Evolutionary conservation across 345 rosid genomes (phyloP).

Genomic region (Rhizophora apiculata): DNA sequence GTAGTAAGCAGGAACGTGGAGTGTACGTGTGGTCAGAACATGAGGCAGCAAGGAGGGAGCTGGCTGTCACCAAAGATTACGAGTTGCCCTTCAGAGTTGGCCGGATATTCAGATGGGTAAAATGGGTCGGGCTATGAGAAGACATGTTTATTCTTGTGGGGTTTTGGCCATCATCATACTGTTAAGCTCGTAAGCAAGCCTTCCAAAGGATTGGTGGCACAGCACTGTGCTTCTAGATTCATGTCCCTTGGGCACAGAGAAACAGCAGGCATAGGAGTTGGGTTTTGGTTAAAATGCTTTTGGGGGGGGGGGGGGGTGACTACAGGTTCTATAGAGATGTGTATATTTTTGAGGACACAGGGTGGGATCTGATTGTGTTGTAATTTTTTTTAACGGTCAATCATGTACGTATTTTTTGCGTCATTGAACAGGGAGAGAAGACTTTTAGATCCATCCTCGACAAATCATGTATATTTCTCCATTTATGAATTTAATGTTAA

Average conservation of each 20-base stretch:
- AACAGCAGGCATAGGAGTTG: slow-evolving; percentile 25
- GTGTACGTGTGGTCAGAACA: slow-evolving; percentile 83
- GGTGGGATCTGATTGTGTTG: slow-evolving; percentile 31
- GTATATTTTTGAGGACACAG: slow-evolving; percentile 37
- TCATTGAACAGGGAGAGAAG: slow-evolving; percentile 13
- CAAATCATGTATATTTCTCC: slow-evolving; percentile 22
- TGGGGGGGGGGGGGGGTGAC: slow-evolving; percentile 12
- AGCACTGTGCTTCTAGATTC: slow-evolving; percentile 6
- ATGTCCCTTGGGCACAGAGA: slow-evolving; percentile 23
- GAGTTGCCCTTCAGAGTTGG: slow-evolving; percentile 84
- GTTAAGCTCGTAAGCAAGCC: slow-evolving; percentile 11
- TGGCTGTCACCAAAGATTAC: slow-evolving; percentile 78
- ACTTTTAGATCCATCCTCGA: slow-evolving; percentile 8
- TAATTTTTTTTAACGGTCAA: slow-evolving; percentile 18
- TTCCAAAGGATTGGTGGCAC: slow-evolving; percentile 6
- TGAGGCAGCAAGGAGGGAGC: slow-evolving; percentile 90
- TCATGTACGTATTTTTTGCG: slow-evolving; percentile 30
- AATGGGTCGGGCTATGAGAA: slow-evolving; percentile 86
- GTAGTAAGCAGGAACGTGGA: slow-evolving; percentile 85
- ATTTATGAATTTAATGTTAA: not conserved
- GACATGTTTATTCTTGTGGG: not conserved
- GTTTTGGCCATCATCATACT: not conserved
- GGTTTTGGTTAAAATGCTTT: slow-evolving; percentile 13
- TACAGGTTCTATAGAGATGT: slow-evolving; percentile 29
- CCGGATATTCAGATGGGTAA: slow-evolving; percentile 87